These are phyloP conservation scores for Meredithiella fracta DNA, from an alignment of 2,329 filamentous ascomycete genomes.

Conservation along the genomic window DNA sequence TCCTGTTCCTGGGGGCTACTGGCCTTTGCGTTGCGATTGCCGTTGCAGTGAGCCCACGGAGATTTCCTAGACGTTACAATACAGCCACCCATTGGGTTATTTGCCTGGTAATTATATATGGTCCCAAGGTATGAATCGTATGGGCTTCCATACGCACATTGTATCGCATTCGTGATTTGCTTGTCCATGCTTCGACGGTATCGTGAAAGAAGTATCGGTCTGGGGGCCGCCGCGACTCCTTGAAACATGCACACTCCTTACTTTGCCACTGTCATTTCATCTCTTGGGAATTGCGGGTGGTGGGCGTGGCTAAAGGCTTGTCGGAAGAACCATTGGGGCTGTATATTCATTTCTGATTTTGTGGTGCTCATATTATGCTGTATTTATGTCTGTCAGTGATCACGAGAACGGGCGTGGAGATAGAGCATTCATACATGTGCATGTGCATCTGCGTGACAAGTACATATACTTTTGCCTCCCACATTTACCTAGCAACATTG, in stretches of 20 bases:
- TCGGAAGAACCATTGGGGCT: background rate
- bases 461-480: too few species aligned
- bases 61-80: background rate
- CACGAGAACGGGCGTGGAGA: background rate
- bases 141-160: background rate
- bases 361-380: background rate
- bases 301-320: background rate
- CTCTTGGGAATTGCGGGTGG: background rate
- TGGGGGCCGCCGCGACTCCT: background rate
- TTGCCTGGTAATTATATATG: background rate
- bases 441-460: too few species aligned
- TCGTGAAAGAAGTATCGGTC: background rate
- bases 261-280: constrained; percentile 1
- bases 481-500: too few species aligned
- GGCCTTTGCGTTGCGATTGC: background rate
- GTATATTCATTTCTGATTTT: background rate
- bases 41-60: background rate
- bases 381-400: background rate
- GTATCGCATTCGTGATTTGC: background rate
- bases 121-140: background rate
- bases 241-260: background rate
- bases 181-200: background rate
- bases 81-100: background rate
- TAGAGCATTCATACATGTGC: too few species aligned
- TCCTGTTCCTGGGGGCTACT: background rate